Percentiles rank a stretch among this genome's conserved stretches.
phyloP scores from a whole-genome alignment of 2,329 filamentous ascomycete genomes.

The Diaporthe eres region DNA sequence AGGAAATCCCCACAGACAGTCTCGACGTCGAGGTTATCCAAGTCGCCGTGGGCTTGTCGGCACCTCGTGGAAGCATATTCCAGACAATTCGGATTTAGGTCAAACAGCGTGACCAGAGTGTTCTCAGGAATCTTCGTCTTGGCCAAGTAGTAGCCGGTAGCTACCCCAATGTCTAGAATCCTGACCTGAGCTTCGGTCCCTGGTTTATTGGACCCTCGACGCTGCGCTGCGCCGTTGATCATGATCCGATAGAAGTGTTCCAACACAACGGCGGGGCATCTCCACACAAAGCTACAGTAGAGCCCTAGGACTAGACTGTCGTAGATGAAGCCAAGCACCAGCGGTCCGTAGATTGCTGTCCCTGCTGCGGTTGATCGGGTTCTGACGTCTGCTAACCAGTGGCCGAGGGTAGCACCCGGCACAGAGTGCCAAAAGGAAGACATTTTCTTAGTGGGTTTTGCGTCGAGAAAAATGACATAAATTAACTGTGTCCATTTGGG shows the following conservation, averaged over 20 bases:
- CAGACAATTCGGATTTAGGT: slow-evolving; percentile 4
- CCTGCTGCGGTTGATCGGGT: slow-evolving; percentile 8
- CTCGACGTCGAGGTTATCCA: background rate
- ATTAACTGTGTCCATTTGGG: background rate
- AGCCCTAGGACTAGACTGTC: background rate
- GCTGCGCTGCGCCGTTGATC: background rate
- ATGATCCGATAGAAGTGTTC: slow-evolving; percentile 7
- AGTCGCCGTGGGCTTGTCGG: background rate
- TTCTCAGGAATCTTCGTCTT: background rate
- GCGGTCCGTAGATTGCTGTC: background rate
- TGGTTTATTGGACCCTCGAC: background rate
- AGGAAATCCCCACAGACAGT: slow-evolving; percentile 9
- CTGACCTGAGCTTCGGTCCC: slow-evolving; percentile 13
- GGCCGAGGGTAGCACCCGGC: background rate
- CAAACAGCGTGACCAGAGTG: background rate
- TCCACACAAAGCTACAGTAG: slow-evolving; percentile 19
- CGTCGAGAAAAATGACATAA: background rate
- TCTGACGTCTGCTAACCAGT: background rate
- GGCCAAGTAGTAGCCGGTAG: background rate
- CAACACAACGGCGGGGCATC: background rate
- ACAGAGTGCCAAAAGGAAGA: background rate
- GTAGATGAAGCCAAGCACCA: slow-evolving; percentile 1
- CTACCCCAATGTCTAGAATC: slow-evolving; percentile 9
- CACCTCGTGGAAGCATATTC: slow-evolving; percentile 11
- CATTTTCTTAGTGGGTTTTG: background rate